phyloP scores from a whole-genome alignment of 768 basidiomycete genomes.

The Lentinus brumalis region DNA sequence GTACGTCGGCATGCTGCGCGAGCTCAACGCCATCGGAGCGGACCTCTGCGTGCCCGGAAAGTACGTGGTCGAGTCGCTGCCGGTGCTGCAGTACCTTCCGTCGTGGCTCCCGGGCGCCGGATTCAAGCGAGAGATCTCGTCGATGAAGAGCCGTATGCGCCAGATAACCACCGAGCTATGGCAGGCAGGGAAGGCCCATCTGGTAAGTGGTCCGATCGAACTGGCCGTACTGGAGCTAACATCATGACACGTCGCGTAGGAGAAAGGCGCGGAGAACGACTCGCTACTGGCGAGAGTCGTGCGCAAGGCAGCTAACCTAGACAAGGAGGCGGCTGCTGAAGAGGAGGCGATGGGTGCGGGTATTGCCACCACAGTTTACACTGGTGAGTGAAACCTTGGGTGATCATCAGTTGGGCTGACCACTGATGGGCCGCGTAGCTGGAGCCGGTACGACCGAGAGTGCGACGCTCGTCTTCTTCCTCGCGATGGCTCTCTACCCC shows the following conservation, averaged over 20 bases:
- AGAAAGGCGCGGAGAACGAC: not conserved
- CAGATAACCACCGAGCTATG: not conserved
- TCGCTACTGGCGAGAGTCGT: not conserved
- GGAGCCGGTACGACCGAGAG: not conserved
- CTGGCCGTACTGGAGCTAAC: not conserved
- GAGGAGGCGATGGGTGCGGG: not conserved
- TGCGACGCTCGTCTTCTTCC: constrained; percentile 10
- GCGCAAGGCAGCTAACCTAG: not conserved
- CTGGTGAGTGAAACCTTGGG: not conserved
- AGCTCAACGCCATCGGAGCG: not conserved
- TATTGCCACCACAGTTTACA: not conserved
- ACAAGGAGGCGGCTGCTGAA: not conserved
- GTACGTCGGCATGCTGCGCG: not conserved
- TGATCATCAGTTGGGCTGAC: not conserved
- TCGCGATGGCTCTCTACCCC: constrained; percentile 29
- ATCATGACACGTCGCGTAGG: not conserved
- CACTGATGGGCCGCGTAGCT: not conserved
- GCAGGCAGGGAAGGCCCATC: not conserved
- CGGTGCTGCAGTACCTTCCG: constrained; percentile 11
- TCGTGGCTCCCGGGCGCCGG: constrained; percentile 1
- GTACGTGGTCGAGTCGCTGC: constrained; percentile 29
- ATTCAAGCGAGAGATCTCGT: not conserved
- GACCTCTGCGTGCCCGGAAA: constrained; percentile 19
- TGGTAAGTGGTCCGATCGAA: not conserved
- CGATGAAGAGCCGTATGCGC: not conserved